Conservation (phyloP, 2,329 filamentous ascomycete species). For the Diaporthe ampelina region DNA sequence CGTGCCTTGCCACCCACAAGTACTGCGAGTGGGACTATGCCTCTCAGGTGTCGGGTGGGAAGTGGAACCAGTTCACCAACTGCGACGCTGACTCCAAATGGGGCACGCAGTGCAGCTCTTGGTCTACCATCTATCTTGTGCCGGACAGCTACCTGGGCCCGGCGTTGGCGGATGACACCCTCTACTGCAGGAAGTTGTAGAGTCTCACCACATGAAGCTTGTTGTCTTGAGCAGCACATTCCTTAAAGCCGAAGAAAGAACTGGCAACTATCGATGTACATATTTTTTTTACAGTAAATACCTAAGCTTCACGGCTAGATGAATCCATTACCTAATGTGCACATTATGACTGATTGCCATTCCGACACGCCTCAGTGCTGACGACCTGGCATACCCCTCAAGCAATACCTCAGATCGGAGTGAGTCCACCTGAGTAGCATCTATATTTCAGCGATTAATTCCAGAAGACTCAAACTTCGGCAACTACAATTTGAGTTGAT, state of each 20-base stretch:
- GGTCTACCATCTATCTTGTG: neutral
- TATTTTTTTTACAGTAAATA: neutral
- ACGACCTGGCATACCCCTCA: neutral
- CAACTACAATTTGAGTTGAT: too few species aligned
- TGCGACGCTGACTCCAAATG: constrained; percentile 11
- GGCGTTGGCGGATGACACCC: neutral
- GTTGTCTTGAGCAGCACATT: neutral
- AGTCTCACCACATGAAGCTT: too few species aligned
- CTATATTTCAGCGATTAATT: too few species aligned
- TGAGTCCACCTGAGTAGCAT: neutral
- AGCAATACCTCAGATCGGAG: neutral
- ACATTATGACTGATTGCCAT: neutral
- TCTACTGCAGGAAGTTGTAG: constrained; percentile 2
- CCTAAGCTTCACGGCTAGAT: neutral
- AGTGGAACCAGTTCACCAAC: neutral
- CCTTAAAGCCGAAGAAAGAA: too few species aligned
- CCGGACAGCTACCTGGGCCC: constrained; percentile 11
- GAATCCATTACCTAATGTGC: neutral
- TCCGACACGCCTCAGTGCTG: neutral
- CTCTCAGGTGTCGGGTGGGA: neutral
- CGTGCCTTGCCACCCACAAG: constrained; percentile 28
- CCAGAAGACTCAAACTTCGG: too few species aligned
- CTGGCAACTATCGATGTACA: neutral
- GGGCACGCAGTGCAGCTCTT: constrained; percentile 14
- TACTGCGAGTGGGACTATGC: constrained; percentile 28